Base-by-base conservation (phyloP, 2,329 filamentous ascomycete genomes). In the Tolypocladium endophyticum region DNA sequence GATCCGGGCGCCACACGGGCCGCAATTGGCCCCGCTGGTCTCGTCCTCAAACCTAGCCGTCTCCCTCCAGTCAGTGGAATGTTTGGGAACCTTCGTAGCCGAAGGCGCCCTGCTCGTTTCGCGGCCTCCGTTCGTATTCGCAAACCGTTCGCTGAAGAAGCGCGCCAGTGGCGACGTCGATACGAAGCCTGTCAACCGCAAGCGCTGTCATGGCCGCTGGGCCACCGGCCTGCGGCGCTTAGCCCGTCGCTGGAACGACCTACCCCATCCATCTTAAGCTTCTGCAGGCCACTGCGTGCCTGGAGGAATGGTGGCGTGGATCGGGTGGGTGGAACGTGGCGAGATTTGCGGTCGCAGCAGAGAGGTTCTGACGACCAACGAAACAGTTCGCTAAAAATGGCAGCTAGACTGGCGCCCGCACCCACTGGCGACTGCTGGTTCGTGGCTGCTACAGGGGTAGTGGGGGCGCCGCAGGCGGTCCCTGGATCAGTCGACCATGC, bases 381-480 rank as follows among this genome's bases (percentile, higher is more conserved):
- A 50, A 58, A 59, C 43, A 41, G 56, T 57, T 57, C 54, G 56
- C 61, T 62, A 60, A 61, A 61, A 58, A 59, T 53, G 57, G 54
- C 59, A 55, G 39, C 52, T 53, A 50, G 2, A 39, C 54, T n/a
- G 50, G 38, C 43, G 58, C 25, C 50, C 30, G 50, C 56, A 41
- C 16, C 33, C 43, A 58, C 57, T 58, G 54, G n/a, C 58, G 20
- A 23, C 41, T 23, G 38, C 56, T 59, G 53, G 57, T 23, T 35
- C 45, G 55, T 23, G 33, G 41, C 58, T 55, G 61, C 57, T 53
- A 59, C 57, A 60, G 59, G 50, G 53, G 43, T 47, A 33, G 58
- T 56, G 58, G 56, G 45, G 11, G 23, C 18, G 47, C 53, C 56
- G 56, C 47, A 52, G 43, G 14, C 33, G 35, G 23, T 23, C 7